These are phyloP conservation scores for Blastobotrys chiropterorum DNA, from an alignment of 805 yeast species.

Conservation along the genomic window DNA sequence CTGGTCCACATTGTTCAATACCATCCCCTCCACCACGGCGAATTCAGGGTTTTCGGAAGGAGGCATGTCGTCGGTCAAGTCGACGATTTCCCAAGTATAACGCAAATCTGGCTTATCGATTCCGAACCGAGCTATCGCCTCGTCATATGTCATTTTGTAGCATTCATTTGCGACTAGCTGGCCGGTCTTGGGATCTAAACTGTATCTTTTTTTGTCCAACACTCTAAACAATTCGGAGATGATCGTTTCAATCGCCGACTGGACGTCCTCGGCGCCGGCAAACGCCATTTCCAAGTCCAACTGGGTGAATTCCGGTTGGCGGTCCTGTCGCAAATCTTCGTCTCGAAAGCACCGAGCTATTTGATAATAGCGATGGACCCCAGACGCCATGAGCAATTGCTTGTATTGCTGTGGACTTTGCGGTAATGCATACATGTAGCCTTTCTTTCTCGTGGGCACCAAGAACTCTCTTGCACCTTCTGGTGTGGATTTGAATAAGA, in stretches of 20 bases:
- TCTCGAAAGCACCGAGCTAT: constrained; percentile 93
- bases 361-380: constrained; percentile 80
- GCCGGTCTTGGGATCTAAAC: constrained; percentile 19
- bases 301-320: constrained; percentile 98
- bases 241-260: constrained; percentile 52
- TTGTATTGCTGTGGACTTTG: constrained; percentile 98
- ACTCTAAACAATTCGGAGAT: constrained; percentile 50
- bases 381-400: constrained; percentile 91
- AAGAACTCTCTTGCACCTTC: constrained; percentile 96
- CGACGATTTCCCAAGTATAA: constrained; percentile 39
- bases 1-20: constrained; percentile 44
- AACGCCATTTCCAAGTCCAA: constrained; percentile 93
- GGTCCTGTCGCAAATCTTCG: constrained; percentile 88
- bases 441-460: constrained; percentile 73
- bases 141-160: constrained; percentile 46
- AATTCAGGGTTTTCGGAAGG: constrained; percentile 40
- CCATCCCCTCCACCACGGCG: constrained; percentile 69
- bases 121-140: constrained; percentile 71
- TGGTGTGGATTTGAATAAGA: constrained; percentile 91
- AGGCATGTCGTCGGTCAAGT: constrained; percentile 40
- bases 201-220: constrained; percentile 19
- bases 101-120: constrained; percentile 93
- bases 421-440: constrained; percentile 78
- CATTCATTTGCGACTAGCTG: constrained; percentile 5
- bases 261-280: constrained; percentile 63